Conservation (phyloP, 805 yeast genomes). For the Candida takata region DNA sequence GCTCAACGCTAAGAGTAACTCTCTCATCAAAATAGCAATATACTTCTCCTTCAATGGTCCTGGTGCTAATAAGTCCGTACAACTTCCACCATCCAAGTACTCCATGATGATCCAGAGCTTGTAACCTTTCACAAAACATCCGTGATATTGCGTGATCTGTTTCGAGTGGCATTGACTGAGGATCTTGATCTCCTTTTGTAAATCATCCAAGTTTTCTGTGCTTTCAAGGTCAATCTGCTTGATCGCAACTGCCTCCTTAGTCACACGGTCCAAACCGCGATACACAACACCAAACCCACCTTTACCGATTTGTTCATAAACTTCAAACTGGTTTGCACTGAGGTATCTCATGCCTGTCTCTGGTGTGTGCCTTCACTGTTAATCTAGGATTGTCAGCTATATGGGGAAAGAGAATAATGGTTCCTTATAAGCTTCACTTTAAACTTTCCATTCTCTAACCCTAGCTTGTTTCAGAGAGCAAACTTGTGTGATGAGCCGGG, state of each 20-base stretch:
- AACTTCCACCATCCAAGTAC: conserved; percentile 90
- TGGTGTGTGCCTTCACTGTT: no score
- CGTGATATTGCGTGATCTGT: conserved; percentile 86
- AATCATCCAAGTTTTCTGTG: conserved; percentile 85
- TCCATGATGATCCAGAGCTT: conserved; percentile 96
- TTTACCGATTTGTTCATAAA: conserved; percentile 80
- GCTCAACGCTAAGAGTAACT: conserved; percentile 60
- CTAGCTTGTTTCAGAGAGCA: no score
- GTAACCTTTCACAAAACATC: conserved; percentile 77
- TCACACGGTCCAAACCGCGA: conserved; percentile 66
- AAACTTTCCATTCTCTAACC: no score
- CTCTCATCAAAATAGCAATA: conserved; percentile 74
- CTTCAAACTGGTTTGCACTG: conserved; percentile 31
- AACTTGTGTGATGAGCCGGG: no score
- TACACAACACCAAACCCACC: conserved; percentile 97
- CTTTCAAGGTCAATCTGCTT: conserved; percentile 89
- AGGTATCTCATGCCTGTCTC: conserved; percentile 19
- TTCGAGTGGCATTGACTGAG: conserved; percentile 71
- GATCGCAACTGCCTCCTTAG: conserved; percentile 82
- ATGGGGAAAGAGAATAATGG: not conserved
- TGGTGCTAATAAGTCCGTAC: conserved; percentile 67
- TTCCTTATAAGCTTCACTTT: no score
- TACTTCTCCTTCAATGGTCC: conserved; percentile 85
- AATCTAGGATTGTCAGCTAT: no score
- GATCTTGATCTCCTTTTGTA: conserved; percentile 85